These are phyloP conservation scores for Fusarium gaditjirri DNA, from an alignment of 2,329 filamentous ascomycete genomes.

Conservation along the genomic window DNA sequence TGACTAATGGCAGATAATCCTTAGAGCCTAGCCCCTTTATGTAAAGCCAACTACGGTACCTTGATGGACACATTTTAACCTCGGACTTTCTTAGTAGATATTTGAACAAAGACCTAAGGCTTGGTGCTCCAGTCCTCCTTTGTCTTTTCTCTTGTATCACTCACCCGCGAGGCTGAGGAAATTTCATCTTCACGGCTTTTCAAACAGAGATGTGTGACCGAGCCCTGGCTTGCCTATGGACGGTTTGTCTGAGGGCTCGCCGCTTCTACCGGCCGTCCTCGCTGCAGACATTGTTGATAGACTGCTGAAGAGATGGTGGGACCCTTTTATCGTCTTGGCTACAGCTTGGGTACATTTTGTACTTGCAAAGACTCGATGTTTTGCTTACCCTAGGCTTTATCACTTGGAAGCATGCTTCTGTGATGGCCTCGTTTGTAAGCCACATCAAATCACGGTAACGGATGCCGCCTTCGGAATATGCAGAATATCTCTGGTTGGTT, in stretches of 20 bases:
- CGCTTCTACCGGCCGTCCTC: constrained; percentile 34
- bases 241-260: constrained; percentile 40
- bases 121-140: neutral
- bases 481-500: neutral
- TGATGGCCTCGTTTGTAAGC: neutral
- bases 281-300: constrained; percentile 36
- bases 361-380: constrained; percentile 41
- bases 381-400: constrained; percentile 40
- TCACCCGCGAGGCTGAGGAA: constrained; percentile 1
- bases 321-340: neutral
- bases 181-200: neutral
- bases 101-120: neutral
- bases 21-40: neutral
- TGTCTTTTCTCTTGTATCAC: neutral
- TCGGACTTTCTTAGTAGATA: constrained; percentile 1
- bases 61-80: constrained; percentile 44
- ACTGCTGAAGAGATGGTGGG: neutral
- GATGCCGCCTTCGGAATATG: neutral
- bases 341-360: constrained; percentile 30
- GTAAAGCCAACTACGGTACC: constrained; percentile 30
- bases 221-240: constrained; percentile 41
- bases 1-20: constrained; percentile 34
- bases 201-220: constrained; percentile 23
- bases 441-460: constrained; percentile 3
- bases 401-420: constrained; percentile 26